Evolutionary conservation across 2,329 filamentous ascomycete genomes (phyloP), one percentile per base, ranked within the genome.

Genomic region (Colletotrichum lindemuthianum): DNA sequence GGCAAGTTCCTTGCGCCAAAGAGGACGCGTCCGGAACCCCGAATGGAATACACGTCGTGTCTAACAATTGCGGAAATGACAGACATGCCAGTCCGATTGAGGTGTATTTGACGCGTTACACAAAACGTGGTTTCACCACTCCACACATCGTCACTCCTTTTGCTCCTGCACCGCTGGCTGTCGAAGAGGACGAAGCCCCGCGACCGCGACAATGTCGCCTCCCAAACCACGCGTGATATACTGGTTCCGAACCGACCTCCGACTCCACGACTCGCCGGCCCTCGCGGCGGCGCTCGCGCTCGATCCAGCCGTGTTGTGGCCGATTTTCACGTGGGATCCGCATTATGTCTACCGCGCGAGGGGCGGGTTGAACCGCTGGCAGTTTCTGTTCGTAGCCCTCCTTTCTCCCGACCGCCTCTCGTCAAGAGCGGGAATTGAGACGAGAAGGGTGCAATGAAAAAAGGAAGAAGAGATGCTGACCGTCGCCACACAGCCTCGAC

Each of bases 291-390:
- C 91, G 0, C 77, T 94, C 8, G 88, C 90, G 63, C 81, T 93
- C 7, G 81, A 90, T 0, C 90, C 91, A 1, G 84, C 85, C 56
- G 86, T 84, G 16, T 79, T 94, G 33, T 93, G 90, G 80, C 91
- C 90, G 1, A 85, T 93, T 49, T 94, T 91, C 83, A 92, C 89
- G 2, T 94, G 90, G 90, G 91, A 93, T 73, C 90, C 90, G 60
- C 90, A 93, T 73, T 93, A 93, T 72, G 90, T 93, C 33, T 93
- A 92, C 73, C 84, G 84, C 37, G 87, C 88, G 1, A 84, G 90
- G 61, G 90, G 89, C 5, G 90, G 90, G 0, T 79, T 87, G 8
- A 94, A 94, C 71, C 81, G 91, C 69, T 93, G 90, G 89, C 88
- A 92, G 70, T 93, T 90, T 71, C 76, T 92, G 79, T 87, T 71